phyloP scores from a whole-genome alignment of 225 moss, liverwort and hornwort species.

The Sphagnum contortum region DNA sequence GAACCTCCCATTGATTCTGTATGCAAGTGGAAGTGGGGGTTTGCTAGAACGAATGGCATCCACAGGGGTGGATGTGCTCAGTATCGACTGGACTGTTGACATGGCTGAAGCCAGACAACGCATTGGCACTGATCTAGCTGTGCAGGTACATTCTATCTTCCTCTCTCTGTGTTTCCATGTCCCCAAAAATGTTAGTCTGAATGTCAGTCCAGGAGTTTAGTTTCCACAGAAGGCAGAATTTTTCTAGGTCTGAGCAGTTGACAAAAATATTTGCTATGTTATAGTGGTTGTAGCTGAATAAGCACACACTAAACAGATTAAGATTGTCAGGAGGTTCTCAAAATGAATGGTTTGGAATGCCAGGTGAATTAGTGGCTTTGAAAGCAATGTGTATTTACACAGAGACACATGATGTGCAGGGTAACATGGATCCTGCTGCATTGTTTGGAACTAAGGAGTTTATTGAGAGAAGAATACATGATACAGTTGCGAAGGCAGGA shows the following conservation, averaged over 20 bases:
- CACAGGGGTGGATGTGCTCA: conserved; percentile 78
- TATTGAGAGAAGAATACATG: conserved; percentile 62
- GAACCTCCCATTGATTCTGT: conserved; percentile 77
- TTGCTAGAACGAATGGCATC: conserved; percentile 89
- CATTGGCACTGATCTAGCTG: conserved; percentile 74
- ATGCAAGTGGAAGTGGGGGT: conserved; percentile 94
- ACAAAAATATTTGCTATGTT: too few species aligned
- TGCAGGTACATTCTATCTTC: conserved; percentile 22
- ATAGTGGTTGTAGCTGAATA: too few species aligned
- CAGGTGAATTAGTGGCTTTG: too few species aligned
- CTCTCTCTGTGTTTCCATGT: not conserved
- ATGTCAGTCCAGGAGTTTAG: not conserved
- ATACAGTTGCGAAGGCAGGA: conserved; percentile 84
- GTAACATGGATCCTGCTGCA: conserved; percentile 84
- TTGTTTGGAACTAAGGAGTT: conserved; percentile 76
- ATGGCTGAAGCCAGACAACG: conserved; percentile 90
- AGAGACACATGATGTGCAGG: conserved; percentile 24
- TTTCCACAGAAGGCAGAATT: too few species aligned
- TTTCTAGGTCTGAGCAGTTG: too few species aligned
- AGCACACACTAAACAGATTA: too few species aligned
- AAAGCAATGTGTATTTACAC: too few species aligned
- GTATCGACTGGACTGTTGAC: conserved; percentile 86
- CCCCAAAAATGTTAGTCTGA: not conserved
- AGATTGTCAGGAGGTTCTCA: too few species aligned
- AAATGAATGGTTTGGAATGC: not conserved